phyloP scores from a whole-genome alignment of 139 green algal species.

The Microglena sp. region DNA sequence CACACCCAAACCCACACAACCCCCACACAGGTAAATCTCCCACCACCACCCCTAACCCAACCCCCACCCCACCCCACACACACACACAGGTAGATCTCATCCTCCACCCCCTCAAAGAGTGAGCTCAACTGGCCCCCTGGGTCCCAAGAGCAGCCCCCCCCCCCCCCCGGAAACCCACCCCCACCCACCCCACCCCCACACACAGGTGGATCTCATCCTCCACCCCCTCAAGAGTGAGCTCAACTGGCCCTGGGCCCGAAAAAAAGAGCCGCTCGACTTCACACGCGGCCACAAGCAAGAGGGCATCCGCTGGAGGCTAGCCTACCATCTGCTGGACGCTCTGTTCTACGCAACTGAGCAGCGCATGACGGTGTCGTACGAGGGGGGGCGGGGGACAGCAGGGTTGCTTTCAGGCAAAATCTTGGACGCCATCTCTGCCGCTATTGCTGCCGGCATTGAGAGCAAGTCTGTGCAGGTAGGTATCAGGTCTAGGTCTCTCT shows the following conservation, averaged over 20 bases:
- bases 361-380: not conserved
- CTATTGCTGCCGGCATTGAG: not conserved
- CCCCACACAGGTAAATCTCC: too few relatives aligned
- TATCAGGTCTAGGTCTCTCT: too few relatives aligned
- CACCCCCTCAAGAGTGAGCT: not conserved
- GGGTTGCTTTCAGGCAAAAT: too few relatives aligned
- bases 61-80: too few relatives aligned
- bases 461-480: too few relatives aligned
- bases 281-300: not conserved
- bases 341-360: too few relatives aligned
- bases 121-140: constrained; percentile 25
- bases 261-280: not conserved
- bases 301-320: constrained; percentile 21
- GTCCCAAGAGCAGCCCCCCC: constrained; percentile 6
- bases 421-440: not conserved
- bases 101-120: constrained; percentile 22
- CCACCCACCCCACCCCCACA: too few relatives aligned
- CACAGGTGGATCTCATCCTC: too few relatives aligned
- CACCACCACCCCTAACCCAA: not conserved
- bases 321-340: constrained; percentile 18
- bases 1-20: too few relatives aligned
- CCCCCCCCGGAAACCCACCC: too few relatives aligned
- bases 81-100: not conserved
- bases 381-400: not conserved
- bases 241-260: not conserved